Evolutionary conservation across 1,139 yeast genomes (phyloP), one percentile per base, ranked within the genome.

Genomic region (Candida smagusa): DNA sequence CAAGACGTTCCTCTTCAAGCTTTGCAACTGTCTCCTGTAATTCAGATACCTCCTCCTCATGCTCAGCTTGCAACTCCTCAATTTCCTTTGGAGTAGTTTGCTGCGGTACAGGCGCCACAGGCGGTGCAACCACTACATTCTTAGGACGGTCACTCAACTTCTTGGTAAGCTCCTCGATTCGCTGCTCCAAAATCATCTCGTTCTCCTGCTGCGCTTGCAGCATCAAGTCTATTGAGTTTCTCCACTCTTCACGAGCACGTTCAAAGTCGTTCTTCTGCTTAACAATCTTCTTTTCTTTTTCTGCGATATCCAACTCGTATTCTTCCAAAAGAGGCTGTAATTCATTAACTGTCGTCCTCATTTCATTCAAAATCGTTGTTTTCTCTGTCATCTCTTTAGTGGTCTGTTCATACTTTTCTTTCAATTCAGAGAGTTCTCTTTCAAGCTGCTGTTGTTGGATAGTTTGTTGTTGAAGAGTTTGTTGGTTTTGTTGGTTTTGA

Each of bases 171-270:
- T 55, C 59, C 24, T 48, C 46, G 23, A 60, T 50, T 33, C 58
- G 54, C 50, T 50, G 44, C 47, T 65, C 70, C 40, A 63, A 68
- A 41, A 59, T 58, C 12, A 47, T 48, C 40, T 68, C 73, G 33
- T 64, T 63, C 37, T 70, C 74, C 39, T 66, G 73, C 41, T 70
- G 73, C 6, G 71, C 63, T 28, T 56, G 54, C 13, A 65, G 77
- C 56, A 80, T 65, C 29, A 77, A 61, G 43, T 76, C 81, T 39
- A 80, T 68, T 27, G 79, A 79, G 34, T 70, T 75, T 37, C 81
- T 56, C 64, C 83, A 66, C 47, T 80, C 84, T 38, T 72, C 74
- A 30, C 83, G 59, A 31, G 81, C 83, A 12, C 58, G 54, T 34
- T 77, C 81, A 37, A 74, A 72, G 25, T 63, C 70, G n/a, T 54